These are phyloP conservation scores for Salix viminalis DNA, from an alignment of 345 rosid species.

Conservation along the genomic window DNA sequence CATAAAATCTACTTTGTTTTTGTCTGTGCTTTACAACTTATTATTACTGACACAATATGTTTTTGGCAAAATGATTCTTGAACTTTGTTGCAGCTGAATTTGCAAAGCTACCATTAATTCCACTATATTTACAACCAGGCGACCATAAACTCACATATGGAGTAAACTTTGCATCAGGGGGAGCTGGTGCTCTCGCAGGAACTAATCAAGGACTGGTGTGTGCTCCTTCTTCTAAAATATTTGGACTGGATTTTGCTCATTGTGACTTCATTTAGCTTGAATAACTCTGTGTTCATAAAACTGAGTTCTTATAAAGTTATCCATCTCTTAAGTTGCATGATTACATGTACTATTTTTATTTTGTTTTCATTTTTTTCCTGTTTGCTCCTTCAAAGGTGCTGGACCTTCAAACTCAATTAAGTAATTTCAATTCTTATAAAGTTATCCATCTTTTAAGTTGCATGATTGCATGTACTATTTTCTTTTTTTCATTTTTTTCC, in stretches of 20 bases:
- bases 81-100: slow-evolving; percentile 30
- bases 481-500: background rate
- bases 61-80: background rate
- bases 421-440: slow-evolving; percentile 21
- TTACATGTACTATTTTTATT: background rate
- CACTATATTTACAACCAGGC: slow-evolving; percentile 39
- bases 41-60: background rate
- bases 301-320: no score
- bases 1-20: no score
- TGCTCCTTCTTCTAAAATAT: no score
- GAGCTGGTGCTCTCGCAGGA: slow-evolving; percentile 47
- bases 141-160: slow-evolving; percentile 27
- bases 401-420: slow-evolving; percentile 32
- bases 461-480: background rate
- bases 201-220: slow-evolving; percentile 38
- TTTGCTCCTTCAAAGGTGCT: slow-evolving; percentile 25
- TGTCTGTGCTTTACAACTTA: no score
- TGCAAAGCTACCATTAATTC: slow-evolving; percentile 41
- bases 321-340: background rate
- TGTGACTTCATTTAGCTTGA: background rate
- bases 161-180: slow-evolving; percentile 46
- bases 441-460: background rate
- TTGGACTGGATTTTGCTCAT: background rate
- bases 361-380: background rate
- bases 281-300: no score